These are phyloP conservation scores for Plantago elongata DNA, from an alignment of 257 asterid genomes.

Conservation along the genomic window DNA sequence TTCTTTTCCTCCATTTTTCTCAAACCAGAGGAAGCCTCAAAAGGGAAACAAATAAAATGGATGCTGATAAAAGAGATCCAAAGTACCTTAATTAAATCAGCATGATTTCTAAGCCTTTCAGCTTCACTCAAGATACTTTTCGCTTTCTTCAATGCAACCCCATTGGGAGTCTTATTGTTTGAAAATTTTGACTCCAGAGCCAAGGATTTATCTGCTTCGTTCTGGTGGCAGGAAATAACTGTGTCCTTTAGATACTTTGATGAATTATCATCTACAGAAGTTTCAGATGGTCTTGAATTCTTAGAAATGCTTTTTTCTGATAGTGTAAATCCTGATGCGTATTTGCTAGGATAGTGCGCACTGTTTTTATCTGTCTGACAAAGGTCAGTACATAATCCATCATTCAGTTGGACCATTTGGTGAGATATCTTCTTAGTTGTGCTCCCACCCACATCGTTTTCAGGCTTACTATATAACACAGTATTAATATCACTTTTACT, in stretches of 20 bases:
- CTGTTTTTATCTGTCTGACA: slow-evolving; percentile 40
- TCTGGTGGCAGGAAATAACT: slow-evolving; percentile 28
- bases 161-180: slow-evolving; percentile 36
- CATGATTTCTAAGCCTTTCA: slow-evolving; percentile 61
- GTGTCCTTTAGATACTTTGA: slow-evolving; percentile 37
- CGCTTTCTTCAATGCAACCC: slow-evolving; percentile 54
- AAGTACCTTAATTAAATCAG: slow-evolving; percentile 71
- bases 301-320: slow-evolving; percentile 31
- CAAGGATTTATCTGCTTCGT: slow-evolving; percentile 33
- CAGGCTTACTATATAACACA: background rate
- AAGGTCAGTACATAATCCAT: slow-evolving; percentile 36
- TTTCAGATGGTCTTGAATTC: slow-evolving; percentile 33
- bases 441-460: slow-evolving; percentile 23
- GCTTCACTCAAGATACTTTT: slow-evolving; percentile 68
- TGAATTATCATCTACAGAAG: slow-evolving; percentile 36
- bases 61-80: slow-evolving; percentile 20
- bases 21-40: background rate
- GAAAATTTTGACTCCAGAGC: slow-evolving; percentile 30
- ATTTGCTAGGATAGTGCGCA: slow-evolving; percentile 30
- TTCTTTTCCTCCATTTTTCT: too few relatives aligned
- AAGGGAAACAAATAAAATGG: background rate
- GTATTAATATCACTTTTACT: background rate
- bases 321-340: slow-evolving; percentile 28
- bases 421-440: slow-evolving; percentile 26
- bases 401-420: slow-evolving; percentile 28